These are phyloP conservation scores for Microglena sp. DNA, from an alignment of 139 green algal species.

Conservation along the genomic window DNA sequence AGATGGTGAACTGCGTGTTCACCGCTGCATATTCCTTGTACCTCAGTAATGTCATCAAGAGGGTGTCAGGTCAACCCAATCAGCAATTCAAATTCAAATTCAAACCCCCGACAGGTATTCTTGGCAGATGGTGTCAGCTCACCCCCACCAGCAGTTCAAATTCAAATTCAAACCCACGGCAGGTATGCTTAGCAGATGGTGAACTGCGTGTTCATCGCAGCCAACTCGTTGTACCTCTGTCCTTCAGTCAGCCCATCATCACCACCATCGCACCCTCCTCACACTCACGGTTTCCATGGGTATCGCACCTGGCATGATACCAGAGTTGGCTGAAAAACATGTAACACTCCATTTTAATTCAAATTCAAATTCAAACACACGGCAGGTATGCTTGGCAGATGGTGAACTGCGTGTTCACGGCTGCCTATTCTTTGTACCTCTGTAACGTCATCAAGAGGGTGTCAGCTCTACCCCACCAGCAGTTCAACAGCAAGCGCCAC, in stretches of 20 bases:
- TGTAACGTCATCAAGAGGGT: neutral
- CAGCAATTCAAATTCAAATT: neutral
- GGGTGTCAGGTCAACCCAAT: neutral
- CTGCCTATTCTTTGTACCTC: neutral
- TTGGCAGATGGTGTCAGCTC: neutral
- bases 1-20: slow-evolving; percentile 80
- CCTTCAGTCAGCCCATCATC: slow-evolving; percentile 42
- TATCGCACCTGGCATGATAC: no score
- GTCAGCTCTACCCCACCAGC: neutral
- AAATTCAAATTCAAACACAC: no score
- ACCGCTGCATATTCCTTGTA: slow-evolving; percentile 75
- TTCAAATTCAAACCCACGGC: neutral
- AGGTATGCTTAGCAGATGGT: slow-evolving; percentile 56
- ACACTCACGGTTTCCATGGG: no score
- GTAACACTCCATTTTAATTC: no score
- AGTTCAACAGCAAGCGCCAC: slow-evolving; percentile 12
- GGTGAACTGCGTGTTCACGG: neutral
- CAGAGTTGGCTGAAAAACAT: no score
- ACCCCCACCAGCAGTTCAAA: neutral
- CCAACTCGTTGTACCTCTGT: slow-evolving; percentile 71
- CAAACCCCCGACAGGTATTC: no score
- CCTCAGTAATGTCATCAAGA: slow-evolving; percentile 59
- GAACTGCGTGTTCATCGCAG: slow-evolving; percentile 80
- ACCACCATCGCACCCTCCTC: neutral
- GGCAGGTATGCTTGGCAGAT: slow-evolving; percentile 9